phyloP scores from a whole-genome alignment of 371 early-diverging fungal species.

The Blakeslea trispora region DNA sequence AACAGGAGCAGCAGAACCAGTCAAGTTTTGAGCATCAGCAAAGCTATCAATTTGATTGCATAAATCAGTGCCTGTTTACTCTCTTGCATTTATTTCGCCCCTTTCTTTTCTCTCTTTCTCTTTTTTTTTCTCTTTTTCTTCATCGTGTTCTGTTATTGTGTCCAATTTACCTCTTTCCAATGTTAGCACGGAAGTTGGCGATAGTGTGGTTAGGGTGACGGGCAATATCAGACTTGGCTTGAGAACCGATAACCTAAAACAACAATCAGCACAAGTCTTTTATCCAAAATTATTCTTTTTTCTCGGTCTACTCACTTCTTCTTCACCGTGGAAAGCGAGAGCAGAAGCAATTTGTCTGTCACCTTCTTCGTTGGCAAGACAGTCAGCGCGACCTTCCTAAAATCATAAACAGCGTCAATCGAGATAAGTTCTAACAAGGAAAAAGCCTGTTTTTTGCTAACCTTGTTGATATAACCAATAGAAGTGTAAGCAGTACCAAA shows the following conservation, averaged over 20 bases:
- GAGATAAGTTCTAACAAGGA: slow-evolving; percentile 37
- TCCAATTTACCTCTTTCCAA: slow-evolving; percentile 77
- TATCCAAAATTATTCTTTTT: background rate
- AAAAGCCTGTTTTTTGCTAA: slow-evolving; percentile 40
- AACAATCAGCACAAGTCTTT: background rate
- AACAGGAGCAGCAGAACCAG: slow-evolving; percentile 64
- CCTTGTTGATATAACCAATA: slow-evolving; percentile 85
- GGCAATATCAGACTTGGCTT: slow-evolving; percentile 89
- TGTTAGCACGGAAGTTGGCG: slow-evolving; percentile 80
- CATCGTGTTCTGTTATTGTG: no score
- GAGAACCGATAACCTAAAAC: slow-evolving; percentile 84
- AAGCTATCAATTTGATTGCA: slow-evolving; percentile 21
- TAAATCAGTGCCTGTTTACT: no score
- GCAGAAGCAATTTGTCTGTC: slow-evolving; percentile 92
- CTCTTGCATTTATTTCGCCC: background rate
- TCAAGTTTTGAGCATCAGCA: slow-evolving; percentile 46
- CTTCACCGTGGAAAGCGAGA: slow-evolving; percentile 91
- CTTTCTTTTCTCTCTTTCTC: background rate
- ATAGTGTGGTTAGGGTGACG: slow-evolving; percentile 89
- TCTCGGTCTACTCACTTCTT: slow-evolving; percentile 59
- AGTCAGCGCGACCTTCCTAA: slow-evolving; percentile 84
- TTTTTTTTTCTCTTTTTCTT: background rate
- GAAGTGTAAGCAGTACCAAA: slow-evolving; percentile 91
- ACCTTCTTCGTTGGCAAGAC: slow-evolving; percentile 98
- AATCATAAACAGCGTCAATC: slow-evolving; percentile 36